Base-by-base conservation (phyloP, 2,329 filamentous ascomycete genomes). In the Penicillium frequentans region DNA sequence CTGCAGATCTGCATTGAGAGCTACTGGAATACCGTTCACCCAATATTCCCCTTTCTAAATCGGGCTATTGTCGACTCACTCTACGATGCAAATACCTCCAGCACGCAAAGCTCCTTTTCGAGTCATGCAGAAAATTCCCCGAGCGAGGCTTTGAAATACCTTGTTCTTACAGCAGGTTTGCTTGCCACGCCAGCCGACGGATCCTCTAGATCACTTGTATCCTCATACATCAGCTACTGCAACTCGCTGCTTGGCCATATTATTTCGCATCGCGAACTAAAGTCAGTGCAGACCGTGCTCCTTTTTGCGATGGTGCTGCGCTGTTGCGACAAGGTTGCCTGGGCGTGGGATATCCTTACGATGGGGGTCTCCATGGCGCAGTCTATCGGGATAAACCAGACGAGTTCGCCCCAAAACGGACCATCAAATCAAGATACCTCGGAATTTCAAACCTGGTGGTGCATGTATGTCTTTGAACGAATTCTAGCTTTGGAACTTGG, bases 311-410 rank as follows among this genome's bases (percentile, higher is more conserved):
- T 59, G 9, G 44, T 59, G 3, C 37, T 59, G 19, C 53, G 56
- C 21, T 49, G 56, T 29, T 59, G 56, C n/a, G 56, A 59, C 29
- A 59, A 42, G 21, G 37, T 56, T 21, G 44, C 53, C 3, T 59
- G 56, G 56, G 56, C 56, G 13, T 59, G 56, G 56, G 56, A 59
- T 43, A n/a, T 59, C 11, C 56, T 59, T 16, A 43, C 54, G 4
- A 56, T 54, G 50, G 54, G 49, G 1, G 50, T 54, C 2, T 59
- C 57, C 7, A 53, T 59, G 50, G 54, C 57, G 1, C 54, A 59
- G 35, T 59, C 57, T 2, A 44, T 59, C 21, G 57, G 54, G 2
- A 46, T 59, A 9, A 57, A 57, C 14, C 51, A 54, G 10, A 42
- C 7, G 23, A 21, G 13, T 7, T 35, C 8, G 24, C 9, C 19